Percentiles rank a stretch among this genome's conserved stretches.
Evolutionary conservation across 805 yeast genomes (phyloP).

Genomic region (Lachancea kluyveri): DNA sequence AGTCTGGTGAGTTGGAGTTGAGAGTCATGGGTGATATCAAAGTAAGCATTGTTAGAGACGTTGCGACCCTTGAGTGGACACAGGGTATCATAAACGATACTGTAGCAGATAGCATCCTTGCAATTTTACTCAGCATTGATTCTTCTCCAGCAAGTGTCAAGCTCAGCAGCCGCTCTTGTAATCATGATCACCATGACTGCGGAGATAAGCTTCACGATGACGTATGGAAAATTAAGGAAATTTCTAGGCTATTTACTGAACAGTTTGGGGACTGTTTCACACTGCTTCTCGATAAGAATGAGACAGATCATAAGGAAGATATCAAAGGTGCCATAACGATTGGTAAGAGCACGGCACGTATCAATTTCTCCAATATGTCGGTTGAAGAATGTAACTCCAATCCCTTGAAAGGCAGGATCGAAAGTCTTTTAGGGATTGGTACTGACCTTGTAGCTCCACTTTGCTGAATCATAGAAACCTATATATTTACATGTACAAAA

Average conservation of each 20-base stretch:
- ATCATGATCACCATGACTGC: conserved; percentile 35
- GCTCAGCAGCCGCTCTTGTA: conserved; percentile 57
- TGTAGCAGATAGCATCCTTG: conserved; percentile 88
- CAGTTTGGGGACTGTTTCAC: conserved; percentile 82
- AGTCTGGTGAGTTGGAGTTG: conserved; percentile 39
- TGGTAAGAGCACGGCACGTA: conserved; percentile 68
- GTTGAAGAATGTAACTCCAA: conserved; percentile 66
- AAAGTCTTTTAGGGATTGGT: conserved; percentile 72
- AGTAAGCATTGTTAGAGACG: conserved; percentile 40
- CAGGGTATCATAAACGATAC: conserved; percentile 87
- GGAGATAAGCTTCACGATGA: conserved; percentile 15
- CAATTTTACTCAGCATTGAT: conserved; percentile 85
- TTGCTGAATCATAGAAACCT: conserved; percentile 33
- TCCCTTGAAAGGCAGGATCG: conserved; percentile 75
- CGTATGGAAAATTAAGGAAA: conserved; percentile 42
- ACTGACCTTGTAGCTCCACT: conserved; percentile 80
- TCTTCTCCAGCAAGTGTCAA: conserved; percentile 94
- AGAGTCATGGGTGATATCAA: conserved; percentile 60
- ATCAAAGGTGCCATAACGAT: conserved; percentile 55
- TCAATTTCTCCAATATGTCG: conserved; percentile 56
- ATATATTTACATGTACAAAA: no score
- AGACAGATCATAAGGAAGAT: conserved; percentile 29
- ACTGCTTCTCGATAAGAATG: conserved; percentile 17
- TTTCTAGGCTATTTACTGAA: conserved; percentile 59
- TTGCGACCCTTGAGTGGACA: conserved; percentile 79